phyloP scores from a whole-genome alignment of 2,329 filamentous ascomycete genomes.

The Ceratocystiopsis brevicomis region DNA sequence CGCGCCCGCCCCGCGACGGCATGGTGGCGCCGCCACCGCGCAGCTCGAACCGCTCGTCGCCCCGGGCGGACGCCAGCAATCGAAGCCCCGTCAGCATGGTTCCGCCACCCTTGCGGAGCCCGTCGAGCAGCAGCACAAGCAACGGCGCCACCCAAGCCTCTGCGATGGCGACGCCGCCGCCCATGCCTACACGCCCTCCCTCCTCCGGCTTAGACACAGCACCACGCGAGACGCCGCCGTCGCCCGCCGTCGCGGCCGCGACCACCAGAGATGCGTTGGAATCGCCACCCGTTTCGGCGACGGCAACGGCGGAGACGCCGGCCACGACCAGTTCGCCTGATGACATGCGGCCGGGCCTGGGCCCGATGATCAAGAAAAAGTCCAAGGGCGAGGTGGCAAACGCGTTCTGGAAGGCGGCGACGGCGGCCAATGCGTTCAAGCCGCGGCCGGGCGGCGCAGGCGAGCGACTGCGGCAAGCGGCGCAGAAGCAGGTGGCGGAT shows the following conservation, averaged over 20 bases:
- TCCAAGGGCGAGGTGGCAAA: constrained; percentile 56
- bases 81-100: not conserved
- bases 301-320: constrained; percentile 2
- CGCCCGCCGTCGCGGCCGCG: constrained; percentile 2
- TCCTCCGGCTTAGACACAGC: not conserved
- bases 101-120: constrained; percentile 6
- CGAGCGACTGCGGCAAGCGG: constrained; percentile 47
- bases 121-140: constrained; percentile 1
- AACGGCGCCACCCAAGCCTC: not conserved
- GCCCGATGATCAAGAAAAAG: constrained; percentile 73
- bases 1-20: constrained; percentile 21
- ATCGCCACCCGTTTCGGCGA: not conserved
- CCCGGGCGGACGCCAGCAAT: constrained; percentile 1
- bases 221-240: constrained; percentile 2
- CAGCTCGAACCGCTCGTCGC: constrained; percentile 16
- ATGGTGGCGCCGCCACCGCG: constrained; percentile 26
- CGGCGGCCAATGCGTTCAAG: constrained; percentile 56
- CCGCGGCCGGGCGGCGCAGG: constrained; percentile 74
- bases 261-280: constrained; percentile 3
- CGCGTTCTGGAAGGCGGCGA: constrained; percentile 63
- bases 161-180: not conserved
- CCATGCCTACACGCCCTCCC: constrained; percentile 1
- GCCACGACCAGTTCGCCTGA: constrained; percentile 7
- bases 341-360: constrained; percentile 51
- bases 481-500: constrained; percentile 36